Evolutionary conservation across 2,329 filamentous ascomycete species (phyloP), one percentile per base, ranked within the genome.

Genomic region (Celoporthe dispersa): DNA sequence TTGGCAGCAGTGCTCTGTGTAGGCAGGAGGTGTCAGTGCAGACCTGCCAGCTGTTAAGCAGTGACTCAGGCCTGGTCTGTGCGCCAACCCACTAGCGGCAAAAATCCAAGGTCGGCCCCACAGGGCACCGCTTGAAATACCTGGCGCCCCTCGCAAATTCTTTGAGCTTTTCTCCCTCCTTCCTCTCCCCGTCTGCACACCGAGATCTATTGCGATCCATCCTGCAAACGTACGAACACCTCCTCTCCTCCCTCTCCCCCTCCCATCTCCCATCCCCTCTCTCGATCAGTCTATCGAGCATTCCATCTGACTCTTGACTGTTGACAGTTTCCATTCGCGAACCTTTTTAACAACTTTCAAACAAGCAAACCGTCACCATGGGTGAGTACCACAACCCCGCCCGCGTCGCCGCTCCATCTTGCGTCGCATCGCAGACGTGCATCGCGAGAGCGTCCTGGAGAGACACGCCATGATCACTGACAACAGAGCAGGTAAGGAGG

Each of bases 401-500:
- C 35, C 55, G 14, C 41, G 53, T 19, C 19, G 28, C 31, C 19
- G 25, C 68, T 31, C 28, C 51, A n/a, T n/a, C 22, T n/a, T 19
- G 41, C 66, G 35, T 39, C 39, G 22, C 33, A 41, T 39, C 51
- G 39, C 64, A 28, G 48, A 19, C 6, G n/a, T 16, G 57, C 63
- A 66, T 63, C 28, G 25, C 19, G 39, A 35, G 19, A 41, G 44
- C n/a, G 35, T 39, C 22, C 31, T 37, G 22, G 33, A 51, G 11
- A 37, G 11, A 2, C 6, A 28, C 11, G n/a, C n/a, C 44, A 48
- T 48, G 44, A 28, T 51, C 22, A 25, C 66, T 67, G 41, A 67
- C 66, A 39, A 11, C 28, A 28, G 31, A 71, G 77, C 78, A 63
- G 62, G 65, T 93, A 98, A 94, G 89, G 91, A 97, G 81, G 93